Evolutionary conservation across 2,329 filamentous ascomycete genomes (phyloP).

Genomic region (Zymoseptoria tritici): DNA sequence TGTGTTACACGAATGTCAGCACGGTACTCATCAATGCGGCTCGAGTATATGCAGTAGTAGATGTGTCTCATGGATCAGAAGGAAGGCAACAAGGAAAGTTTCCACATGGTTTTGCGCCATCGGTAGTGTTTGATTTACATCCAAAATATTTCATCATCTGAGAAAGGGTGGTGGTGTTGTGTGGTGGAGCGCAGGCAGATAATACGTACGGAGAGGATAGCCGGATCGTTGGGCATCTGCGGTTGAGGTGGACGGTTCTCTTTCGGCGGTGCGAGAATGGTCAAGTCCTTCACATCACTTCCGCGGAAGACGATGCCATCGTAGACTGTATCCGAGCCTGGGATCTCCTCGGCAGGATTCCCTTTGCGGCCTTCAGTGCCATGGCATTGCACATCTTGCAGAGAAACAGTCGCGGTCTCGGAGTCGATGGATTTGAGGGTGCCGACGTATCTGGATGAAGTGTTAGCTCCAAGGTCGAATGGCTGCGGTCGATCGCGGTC

Average conservation of each 20-base stretch:
- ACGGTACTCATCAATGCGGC: neutral
- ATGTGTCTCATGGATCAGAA: constrained; percentile 59
- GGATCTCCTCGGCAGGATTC: constrained; percentile 72
- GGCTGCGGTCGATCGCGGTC: neutral
- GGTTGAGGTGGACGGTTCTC: constrained; percentile 66
- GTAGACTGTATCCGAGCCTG: constrained; percentile 80
- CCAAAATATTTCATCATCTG: constrained; percentile 91
- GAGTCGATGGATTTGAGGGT: constrained; percentile 97
- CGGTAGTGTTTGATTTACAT: constrained; percentile 87
- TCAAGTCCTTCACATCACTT: constrained; percentile 95
- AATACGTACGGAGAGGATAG: constrained; percentile 87
- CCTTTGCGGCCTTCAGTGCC: constrained; percentile 86
- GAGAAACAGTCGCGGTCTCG: constrained; percentile 88
- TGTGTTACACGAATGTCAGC: neutral
- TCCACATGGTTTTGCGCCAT: constrained; percentile 96
- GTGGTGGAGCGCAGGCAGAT: constrained; percentile 5
- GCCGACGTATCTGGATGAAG: constrained; percentile 72
- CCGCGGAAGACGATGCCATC: constrained; percentile 98
- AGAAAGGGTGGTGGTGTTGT: constrained; percentile 10
- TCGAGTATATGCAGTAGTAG: constrained; percentile 4
- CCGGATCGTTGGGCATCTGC: constrained; percentile 84
- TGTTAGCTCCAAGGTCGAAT: constrained; percentile 6
- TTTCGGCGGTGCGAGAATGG: constrained; percentile 71
- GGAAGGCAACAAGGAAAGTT: constrained; percentile 98
- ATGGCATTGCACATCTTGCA: constrained; percentile 91